phyloP scores from a whole-genome alignment of 768 basidiomycete species.

The Rhizopogon vulgaris region DNA sequence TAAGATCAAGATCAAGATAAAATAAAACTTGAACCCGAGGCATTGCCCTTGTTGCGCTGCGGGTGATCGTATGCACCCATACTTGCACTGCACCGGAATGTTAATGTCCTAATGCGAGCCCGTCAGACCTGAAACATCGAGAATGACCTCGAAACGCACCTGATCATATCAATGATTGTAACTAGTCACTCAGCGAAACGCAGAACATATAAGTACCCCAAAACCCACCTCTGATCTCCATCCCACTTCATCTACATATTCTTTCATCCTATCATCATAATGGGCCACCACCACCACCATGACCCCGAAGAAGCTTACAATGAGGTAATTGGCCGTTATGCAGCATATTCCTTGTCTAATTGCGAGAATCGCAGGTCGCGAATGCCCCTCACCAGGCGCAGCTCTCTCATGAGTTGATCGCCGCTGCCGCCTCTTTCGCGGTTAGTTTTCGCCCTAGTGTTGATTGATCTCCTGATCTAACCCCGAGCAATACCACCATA shows the following conservation, averaged over 20 bases:
- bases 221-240: background rate
- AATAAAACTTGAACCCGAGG: background rate
- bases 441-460: slow-evolving; percentile 20
- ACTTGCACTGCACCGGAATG: too few relatives aligned
- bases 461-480: background rate
- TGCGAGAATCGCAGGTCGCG: slow-evolving; percentile 29
- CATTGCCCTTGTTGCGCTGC: too few relatives aligned
- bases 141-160: slow-evolving; percentile 5
- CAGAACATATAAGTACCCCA: background rate
- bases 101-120: background rate
- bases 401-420: slow-evolving; percentile 62
- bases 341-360: background rate
- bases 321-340: slow-evolving; percentile 8
- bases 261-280: slow-evolving; percentile 8
- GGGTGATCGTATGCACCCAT: too few relatives aligned
- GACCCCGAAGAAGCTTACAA: slow-evolving; percentile 11
- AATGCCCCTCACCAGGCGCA: slow-evolving; percentile 50
- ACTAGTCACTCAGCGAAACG: background rate
- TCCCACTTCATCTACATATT: background rate
- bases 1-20: background rate
- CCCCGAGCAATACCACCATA: slow-evolving; percentile 14
- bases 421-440: slow-evolving; percentile 62
- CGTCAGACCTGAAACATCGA: background rate
- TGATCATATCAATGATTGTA: background rate
- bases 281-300: slow-evolving; percentile 2